Conservation (phyloP, 1,139 yeast genomes). For the Meyerozyma smithsonii region DNA sequence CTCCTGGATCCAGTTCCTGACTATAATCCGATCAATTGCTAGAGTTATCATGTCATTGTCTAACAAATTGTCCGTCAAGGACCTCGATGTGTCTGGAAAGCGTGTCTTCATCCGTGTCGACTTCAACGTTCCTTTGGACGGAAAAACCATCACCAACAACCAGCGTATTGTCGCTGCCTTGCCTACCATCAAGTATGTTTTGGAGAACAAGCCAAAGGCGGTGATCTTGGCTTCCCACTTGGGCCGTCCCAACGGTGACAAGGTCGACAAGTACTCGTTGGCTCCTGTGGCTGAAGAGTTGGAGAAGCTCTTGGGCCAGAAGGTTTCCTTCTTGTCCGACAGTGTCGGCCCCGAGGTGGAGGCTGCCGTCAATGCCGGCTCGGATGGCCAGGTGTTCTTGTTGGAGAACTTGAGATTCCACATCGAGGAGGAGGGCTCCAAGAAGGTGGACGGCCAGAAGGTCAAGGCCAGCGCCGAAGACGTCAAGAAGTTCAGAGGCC, state of each 20-base stretch:
- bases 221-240: constrained; percentile 90
- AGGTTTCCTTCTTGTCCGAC: constrained; percentile 78
- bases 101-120: constrained; percentile 96
- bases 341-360: constrained; percentile 88
- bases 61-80: constrained; percentile 86
- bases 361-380: constrained; percentile 63
- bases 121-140: constrained; percentile 97
- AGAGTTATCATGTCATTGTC: constrained; percentile 69
- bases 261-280: constrained; percentile 75
- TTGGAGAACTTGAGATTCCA: constrained; percentile 97
- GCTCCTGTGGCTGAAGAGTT: constrained; percentile 90
- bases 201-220: constrained; percentile 84
- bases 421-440: constrained; percentile 91
- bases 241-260: constrained; percentile 97
- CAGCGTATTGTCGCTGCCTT: constrained; percentile 98
- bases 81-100: constrained; percentile 78
- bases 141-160: constrained; percentile 93
- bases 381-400: constrained; percentile 69
- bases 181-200: constrained; percentile 91
- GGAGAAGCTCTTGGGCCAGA: constrained; percentile 58
- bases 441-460: constrained; percentile 82
- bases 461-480: constrained; percentile 81
- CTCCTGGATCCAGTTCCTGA: background rate
- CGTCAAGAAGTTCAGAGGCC: constrained; percentile 80
- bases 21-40: background rate